Percentiles rank a stretch among this genome's conserved stretches.
Evolutionary conservation across 106 monocot genomes (phyloP).

Genomic region (Acanthochlamys bracteata): DNA sequence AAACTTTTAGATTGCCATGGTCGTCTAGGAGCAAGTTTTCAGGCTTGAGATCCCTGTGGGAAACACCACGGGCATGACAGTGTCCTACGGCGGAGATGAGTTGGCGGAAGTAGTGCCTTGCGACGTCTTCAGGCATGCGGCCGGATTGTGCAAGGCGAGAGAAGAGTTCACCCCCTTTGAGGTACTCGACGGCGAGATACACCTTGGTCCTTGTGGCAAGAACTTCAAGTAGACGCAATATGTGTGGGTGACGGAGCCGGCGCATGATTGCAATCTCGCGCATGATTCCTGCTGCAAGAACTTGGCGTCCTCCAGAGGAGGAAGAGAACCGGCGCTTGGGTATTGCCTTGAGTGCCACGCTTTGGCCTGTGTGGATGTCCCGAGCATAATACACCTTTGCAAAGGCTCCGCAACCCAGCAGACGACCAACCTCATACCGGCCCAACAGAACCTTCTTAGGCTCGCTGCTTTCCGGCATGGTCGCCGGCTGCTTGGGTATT

Average conservation of each 20-base stretch:
- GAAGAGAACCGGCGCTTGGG: slow-evolving; percentile 2
- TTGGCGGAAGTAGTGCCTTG: slow-evolving; percentile 31
- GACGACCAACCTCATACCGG: slow-evolving; percentile 27
- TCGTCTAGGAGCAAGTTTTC: slow-evolving; percentile 35
- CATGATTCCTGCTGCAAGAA: background rate
- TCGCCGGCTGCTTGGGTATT: background rate
- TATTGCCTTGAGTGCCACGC: slow-evolving; percentile 34
- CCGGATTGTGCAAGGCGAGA: slow-evolving; percentile 1
- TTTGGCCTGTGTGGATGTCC: slow-evolving; percentile 15
- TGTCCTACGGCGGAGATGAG: slow-evolving; percentile 30
- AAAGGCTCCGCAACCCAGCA: slow-evolving; percentile 34
- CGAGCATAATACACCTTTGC: slow-evolving; percentile 35
- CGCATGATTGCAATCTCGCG: slow-evolving; percentile 28
- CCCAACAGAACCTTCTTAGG: slow-evolving; percentile 17
- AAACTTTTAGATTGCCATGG: slow-evolving; percentile 21
- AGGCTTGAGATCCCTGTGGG: slow-evolving; percentile 40
- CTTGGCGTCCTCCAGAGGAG: background rate
- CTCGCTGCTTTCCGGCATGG: slow-evolving; percentile 5
- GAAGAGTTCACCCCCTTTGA: slow-evolving; percentile 25
- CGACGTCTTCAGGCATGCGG: slow-evolving; percentile 18
- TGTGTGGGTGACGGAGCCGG: slow-evolving; percentile 31
- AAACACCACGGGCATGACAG: slow-evolving; percentile 51
- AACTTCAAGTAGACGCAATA: slow-evolving; percentile 26
- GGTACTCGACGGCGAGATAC: slow-evolving; percentile 30
- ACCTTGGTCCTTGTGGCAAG: slow-evolving; percentile 26